A percentile compares a stretch with the other conserved stretches of the same genome.
Evolutionary conservation across 768 basidiomycete genomes (phyloP).

Genomic region (Crepidotus variabilis): DNA sequence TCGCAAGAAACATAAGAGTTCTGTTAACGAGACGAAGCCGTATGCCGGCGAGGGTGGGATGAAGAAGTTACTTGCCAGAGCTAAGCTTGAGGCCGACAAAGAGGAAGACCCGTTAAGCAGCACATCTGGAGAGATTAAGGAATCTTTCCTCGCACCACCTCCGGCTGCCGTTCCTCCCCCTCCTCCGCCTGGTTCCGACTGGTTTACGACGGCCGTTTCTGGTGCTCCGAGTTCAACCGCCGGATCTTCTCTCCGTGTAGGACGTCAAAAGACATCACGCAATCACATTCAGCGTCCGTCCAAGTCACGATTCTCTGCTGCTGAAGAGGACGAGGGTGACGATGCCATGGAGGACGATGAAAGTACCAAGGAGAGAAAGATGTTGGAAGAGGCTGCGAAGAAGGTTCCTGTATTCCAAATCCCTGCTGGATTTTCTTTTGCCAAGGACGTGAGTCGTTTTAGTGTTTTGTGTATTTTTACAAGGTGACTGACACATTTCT

Average conservation of each 20-base stretch:
- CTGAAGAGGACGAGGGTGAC: constrained; percentile 46
- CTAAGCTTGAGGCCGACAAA: constrained; percentile 54
- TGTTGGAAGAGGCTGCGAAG: constrained; percentile 53
- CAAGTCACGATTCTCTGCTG: constrained; percentile 64
- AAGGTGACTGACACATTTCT: constrained; percentile 1
- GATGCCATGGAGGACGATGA: constrained; percentile 42
- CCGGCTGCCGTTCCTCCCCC: constrained; percentile 13
- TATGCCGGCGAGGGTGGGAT: constrained; percentile 78
- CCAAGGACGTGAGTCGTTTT: constrained; percentile 33
- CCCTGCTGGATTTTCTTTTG: constrained; percentile 64
- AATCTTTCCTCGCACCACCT: constrained; percentile 2
- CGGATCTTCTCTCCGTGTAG: constrained; percentile 62
- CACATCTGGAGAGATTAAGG: constrained; percentile 2
- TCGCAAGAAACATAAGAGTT: constrained; percentile 38
- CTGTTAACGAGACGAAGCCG: constrained; percentile 60
- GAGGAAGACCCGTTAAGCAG: constrained; percentile 27
- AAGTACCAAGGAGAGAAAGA: constrained; percentile 38
- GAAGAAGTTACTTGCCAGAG: constrained; percentile 68
- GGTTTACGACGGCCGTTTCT: constrained; percentile 27
- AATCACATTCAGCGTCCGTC: constrained; percentile 56
- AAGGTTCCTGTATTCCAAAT: constrained; percentile 55
- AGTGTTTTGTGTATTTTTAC: neutral
- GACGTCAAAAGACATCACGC: constrained; percentile 52
- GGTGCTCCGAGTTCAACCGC: constrained; percentile 19
- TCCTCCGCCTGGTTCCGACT: constrained; percentile 25